Evolutionary conservation across 768 basidiomycete genomes (phyloP).

Genomic region (Leucosporidium yakuticum): DNA sequence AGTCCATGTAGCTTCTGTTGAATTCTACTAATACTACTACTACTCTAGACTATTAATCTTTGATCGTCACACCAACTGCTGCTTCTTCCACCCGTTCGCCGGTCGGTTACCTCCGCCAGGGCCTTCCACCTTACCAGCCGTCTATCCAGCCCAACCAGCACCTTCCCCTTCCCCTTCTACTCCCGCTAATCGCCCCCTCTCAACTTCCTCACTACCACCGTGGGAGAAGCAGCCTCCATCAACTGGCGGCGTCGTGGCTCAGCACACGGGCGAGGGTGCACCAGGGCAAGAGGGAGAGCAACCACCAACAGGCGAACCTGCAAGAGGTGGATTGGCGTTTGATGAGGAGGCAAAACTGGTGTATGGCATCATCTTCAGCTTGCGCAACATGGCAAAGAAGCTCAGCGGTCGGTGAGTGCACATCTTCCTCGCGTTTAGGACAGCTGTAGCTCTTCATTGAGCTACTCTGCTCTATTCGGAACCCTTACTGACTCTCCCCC

Average conservation of each 20-base stretch:
- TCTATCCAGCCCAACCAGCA: slow-evolving; percentile 73
- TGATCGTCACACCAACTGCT: slow-evolving; percentile 56
- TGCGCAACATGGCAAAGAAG: slow-evolving; percentile 93
- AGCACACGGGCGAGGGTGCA: slow-evolving; percentile 11
- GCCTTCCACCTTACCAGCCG: slow-evolving; percentile 65
- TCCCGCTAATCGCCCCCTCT: slow-evolving; percentile 66
- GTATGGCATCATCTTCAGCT: slow-evolving; percentile 84
- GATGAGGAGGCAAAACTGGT: slow-evolving; percentile 98
- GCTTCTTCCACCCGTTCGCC: slow-evolving; percentile 14
- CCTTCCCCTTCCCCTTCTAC: slow-evolving; percentile 55
- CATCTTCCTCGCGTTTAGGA: slow-evolving; percentile 42
- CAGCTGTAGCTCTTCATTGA: slow-evolving; percentile 4
- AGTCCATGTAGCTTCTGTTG: too few relatives aligned
- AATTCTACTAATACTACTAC: too few relatives aligned
- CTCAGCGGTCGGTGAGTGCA: slow-evolving; percentile 67
- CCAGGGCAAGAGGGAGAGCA: background rate
- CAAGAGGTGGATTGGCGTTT: slow-evolving; percentile 65
- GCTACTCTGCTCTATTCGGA: background rate
- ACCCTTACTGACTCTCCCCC: background rate
- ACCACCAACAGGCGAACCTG: background rate
- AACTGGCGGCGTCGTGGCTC: slow-evolving; percentile 55
- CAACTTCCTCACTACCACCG: slow-evolving; percentile 43
- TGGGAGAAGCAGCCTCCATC: slow-evolving; percentile 63
- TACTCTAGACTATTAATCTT: slow-evolving; percentile 49
- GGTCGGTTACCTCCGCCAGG: slow-evolving; percentile 47